Base-by-base conservation (phyloP, 306 rosid species). In the Hippophae tibetana region DNA sequence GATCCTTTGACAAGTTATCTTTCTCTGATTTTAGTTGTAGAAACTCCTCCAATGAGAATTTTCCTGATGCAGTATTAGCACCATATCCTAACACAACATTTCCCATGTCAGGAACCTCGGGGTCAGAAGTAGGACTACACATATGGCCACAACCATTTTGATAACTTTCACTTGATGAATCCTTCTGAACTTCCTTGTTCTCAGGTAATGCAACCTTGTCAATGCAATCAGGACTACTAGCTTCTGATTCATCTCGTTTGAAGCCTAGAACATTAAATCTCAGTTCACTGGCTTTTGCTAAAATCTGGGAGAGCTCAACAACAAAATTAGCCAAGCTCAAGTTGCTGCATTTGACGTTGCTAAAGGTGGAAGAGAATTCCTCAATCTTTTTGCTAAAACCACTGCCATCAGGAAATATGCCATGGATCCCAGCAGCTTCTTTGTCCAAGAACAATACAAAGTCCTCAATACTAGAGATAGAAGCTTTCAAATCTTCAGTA, bases 151-250 rank as follows among this genome's bases (percentile, higher is more conserved):
- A 78, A 52, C 85, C 89, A 72, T 69, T 78, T 60, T 78, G 84
- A 79, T 82, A 86, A 58, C 77, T 77, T 69, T 75, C 84, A 60
- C 81, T 72, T 0, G 86, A 68, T 72, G 81, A 72, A 73, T 71
- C 82, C 58, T 80, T 82, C 69, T 67, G 86, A 57, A 72, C 74
- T 54, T 72, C 72, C 81, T 83, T 92, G 56, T 88, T 84, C 77
- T 92, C 95, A 6, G 95, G 96, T 71, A 93, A 74, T 48, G 84
- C 99, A 63, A 93, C 83, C 82, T 93, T 93, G 80, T 93, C 99
- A 60, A 93, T 93, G 75, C 97, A 93, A 79, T 92, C 95, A 43
- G 95, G 90, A 78, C 95, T 82, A 68, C 43, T 83, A 26, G 74
- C 59, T 77, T 86, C 99, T 5, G 78, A 78, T 73, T 78, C 90